Percentiles rank a stretch among this genome's conserved stretches.
These are phyloP conservation scores for Podila epigama DNA, from an alignment of 192 early-diverging fungal species.

Conservation along the genomic window DNA sequence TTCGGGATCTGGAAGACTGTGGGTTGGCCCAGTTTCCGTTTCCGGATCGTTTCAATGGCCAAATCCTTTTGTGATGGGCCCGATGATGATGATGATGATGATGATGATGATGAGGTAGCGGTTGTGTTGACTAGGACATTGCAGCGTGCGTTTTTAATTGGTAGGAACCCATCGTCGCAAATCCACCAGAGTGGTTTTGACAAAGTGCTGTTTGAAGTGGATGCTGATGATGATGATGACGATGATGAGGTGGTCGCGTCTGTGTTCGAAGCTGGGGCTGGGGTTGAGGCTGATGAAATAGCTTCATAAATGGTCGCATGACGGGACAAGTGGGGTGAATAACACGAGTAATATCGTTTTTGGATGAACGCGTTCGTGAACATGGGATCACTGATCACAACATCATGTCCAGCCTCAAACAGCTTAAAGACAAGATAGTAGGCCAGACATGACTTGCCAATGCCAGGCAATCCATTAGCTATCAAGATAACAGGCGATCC, in stretches of 20 bases:
- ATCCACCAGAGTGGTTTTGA: slow-evolving; percentile 35
- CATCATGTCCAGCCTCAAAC: slow-evolving; percentile 27
- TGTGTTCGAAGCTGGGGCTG: too few species aligned
- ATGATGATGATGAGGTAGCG: background rate
- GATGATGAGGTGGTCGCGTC: too few species aligned
- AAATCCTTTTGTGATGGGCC: background rate
- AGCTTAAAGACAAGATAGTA: slow-evolving; percentile 29
- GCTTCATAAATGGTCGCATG: slow-evolving; percentile 13
- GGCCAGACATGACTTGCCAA: slow-evolving; percentile 33
- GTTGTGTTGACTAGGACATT: slow-evolving; percentile 15
- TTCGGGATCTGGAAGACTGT: slow-evolving; percentile 37
- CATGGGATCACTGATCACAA: slow-evolving; percentile 47
- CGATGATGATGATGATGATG: background rate
- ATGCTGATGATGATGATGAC: background rate
- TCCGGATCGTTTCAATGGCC: slow-evolving; percentile 16
- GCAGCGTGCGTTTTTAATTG: slow-evolving; percentile 17
- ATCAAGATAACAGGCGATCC: slow-evolving; percentile 13
- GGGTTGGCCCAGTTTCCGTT: slow-evolving; percentile 5
- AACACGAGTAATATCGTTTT: slow-evolving; percentile 19
- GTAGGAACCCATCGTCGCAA: slow-evolving; percentile 41
- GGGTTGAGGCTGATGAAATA: slow-evolving; percentile 3
- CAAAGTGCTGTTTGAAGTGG: too few species aligned
- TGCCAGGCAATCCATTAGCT: slow-evolving; percentile 17
- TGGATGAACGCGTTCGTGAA: slow-evolving; percentile 40
- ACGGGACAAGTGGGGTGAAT: slow-evolving; percentile 30